A percentile compares a stretch with the other conserved stretches of the same genome.
These are phyloP conservation scores for Austropuccinia psidii DNA, from an alignment of 1,284 basidiomycete genomes.

Conservation along the genomic window DNA sequence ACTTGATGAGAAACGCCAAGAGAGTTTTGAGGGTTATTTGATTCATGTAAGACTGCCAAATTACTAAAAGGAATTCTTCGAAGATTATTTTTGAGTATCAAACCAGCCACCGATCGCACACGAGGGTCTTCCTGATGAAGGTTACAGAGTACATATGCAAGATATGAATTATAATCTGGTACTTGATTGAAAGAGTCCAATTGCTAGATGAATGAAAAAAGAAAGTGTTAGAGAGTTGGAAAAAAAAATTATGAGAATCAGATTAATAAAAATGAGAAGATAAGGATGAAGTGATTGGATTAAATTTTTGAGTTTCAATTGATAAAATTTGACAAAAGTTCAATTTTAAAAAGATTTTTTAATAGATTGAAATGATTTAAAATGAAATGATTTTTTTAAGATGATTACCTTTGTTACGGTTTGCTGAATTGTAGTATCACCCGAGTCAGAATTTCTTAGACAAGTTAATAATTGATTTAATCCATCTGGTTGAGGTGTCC, in stretches of 20 bases:
- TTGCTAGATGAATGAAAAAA: conserved; percentile 57
- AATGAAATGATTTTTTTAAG: not conserved
- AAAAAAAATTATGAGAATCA: conserved; percentile 10
- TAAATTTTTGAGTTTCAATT: not conserved
- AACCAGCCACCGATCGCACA: conserved; percentile 88
- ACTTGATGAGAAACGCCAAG: conserved; percentile 57
- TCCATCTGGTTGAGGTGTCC: conserved; percentile 67
- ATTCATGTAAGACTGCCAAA: conserved; percentile 39
- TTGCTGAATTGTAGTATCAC: conserved; percentile 59
- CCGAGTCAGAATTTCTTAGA: conserved; percentile 70
- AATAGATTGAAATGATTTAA: not conserved
- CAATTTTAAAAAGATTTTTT: not conserved
- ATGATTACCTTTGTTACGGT: conserved; percentile 61
- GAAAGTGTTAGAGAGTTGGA: conserved; percentile 36
- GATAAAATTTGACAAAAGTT: not conserved
- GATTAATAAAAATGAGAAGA: not conserved
- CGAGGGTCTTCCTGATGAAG: conserved; percentile 76
- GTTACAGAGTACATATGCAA: conserved; percentile 80
- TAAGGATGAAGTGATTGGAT: not conserved
- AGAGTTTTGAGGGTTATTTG: not conserved
- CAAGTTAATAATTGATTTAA: conserved; percentile 75
- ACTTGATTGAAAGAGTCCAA: conserved; percentile 77
- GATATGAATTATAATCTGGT: conserved; percentile 92
- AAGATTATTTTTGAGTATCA: conserved; percentile 89
- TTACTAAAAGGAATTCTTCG: conserved; percentile 40